These are phyloP conservation scores for Physocladia obscura DNA, from an alignment of 192 early-diverging fungal genomes.

Conservation along the genomic window DNA sequence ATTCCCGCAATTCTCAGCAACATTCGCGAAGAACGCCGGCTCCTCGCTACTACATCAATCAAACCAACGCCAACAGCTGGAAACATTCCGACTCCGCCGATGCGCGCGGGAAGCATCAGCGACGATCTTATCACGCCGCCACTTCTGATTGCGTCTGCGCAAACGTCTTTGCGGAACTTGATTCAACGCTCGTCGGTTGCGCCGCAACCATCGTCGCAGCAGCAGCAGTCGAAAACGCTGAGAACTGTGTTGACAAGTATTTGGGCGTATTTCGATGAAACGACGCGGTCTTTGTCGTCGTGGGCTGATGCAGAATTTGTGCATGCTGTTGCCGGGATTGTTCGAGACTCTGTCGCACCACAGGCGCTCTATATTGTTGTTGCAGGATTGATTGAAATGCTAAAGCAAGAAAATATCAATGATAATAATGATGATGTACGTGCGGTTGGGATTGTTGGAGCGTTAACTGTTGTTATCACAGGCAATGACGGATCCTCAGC, in stretches of 20 bases:
- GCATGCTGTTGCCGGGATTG: neutral
- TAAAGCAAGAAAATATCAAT: neutral
- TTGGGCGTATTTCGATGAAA: constrained; percentile 27
- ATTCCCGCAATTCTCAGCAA: constrained; percentile 43
- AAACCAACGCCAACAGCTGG: neutral
- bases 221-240: neutral
- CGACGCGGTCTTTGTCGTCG: constrained; percentile 6
- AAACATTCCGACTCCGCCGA: constrained; percentile 4
- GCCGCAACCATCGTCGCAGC: neutral
- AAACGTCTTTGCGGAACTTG: neutral
- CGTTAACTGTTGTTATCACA: constrained; percentile 14
- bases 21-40: constrained; percentile 15
- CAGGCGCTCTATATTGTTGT: constrained; percentile 35
- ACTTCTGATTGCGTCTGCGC: constrained; percentile 24
- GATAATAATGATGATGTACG: neutral
- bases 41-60: neutral
- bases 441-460: constrained; percentile 14
- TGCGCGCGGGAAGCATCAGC: constrained; percentile 25
- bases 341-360: constrained; percentile 12
- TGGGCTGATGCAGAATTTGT: constrained; percentile 5
- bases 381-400: constrained; percentile 25
- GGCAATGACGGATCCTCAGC: constrained; percentile 11
- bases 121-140: constrained; percentile 37
- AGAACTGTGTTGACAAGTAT: neutral
- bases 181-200: neutral